These are phyloP conservation scores for Boletus barrowsii DNA, from an alignment of 768 basidiomycete species.

Conservation along the genomic window DNA sequence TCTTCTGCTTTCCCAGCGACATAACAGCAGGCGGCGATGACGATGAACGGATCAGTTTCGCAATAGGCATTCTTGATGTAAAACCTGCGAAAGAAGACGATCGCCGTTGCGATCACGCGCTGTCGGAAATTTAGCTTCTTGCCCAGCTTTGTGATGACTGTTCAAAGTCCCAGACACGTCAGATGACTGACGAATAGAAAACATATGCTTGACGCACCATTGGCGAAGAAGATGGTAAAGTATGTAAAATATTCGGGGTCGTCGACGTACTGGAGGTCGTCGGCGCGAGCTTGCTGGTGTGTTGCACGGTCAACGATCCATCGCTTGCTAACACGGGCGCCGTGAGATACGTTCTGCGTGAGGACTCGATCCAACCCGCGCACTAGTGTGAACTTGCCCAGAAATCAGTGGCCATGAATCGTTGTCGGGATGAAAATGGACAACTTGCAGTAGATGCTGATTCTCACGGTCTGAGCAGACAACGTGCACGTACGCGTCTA, in stretches of 20 bases:
- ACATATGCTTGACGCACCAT: slow-evolving; percentile 44
- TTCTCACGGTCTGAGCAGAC: background rate
- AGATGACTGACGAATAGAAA: background rate
- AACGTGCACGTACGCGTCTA: no score
- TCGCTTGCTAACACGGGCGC: slow-evolving; percentile 59
- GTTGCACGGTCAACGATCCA: slow-evolving; percentile 87
- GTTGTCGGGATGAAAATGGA: no score
- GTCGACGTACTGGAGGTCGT: slow-evolving; percentile 78
- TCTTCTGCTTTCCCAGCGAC: slow-evolving; percentile 98
- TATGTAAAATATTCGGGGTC: slow-evolving; percentile 77
- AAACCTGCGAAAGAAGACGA: slow-evolving; percentile 94
- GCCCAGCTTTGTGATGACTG: slow-evolving; percentile 85
- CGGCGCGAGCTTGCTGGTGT: slow-evolving; percentile 65
- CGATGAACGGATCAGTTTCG: slow-evolving; percentile 93
- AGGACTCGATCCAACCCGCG: slow-evolving; percentile 26
- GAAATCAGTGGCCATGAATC: slow-evolving; percentile 80
- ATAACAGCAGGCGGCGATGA: slow-evolving; percentile 91
- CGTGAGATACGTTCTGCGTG: slow-evolving; percentile 13
- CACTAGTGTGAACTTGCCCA: slow-evolving; percentile 92
- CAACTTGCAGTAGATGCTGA: background rate
- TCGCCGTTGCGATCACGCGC: slow-evolving; percentile 90
- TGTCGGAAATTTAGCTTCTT: slow-evolving; percentile 82
- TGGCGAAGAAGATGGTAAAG: slow-evolving; percentile 85
- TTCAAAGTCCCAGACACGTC: background rate
- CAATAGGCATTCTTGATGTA: slow-evolving; percentile 94